Base-by-base conservation (phyloP, 306 rosid species). In the Cicer yamashitae region DNA sequence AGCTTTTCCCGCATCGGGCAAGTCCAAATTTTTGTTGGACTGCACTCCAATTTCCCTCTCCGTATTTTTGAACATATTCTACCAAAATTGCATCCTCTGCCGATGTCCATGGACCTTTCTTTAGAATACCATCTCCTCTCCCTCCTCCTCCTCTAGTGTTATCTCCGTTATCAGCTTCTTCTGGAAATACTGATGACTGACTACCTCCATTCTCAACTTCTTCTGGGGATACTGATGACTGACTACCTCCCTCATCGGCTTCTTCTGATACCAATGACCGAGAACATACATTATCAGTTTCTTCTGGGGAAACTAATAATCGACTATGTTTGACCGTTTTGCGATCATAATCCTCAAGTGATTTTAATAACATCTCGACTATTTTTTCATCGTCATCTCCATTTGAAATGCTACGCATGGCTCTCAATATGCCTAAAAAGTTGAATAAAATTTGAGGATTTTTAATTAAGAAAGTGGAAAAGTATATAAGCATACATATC, bases 81-180 rank as follows among this genome's bases (percentile, higher is more conserved):
- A 74, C 70, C 87, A 93, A 86, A 73, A 93, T 86, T 53, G 85
- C 85, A 88, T 93, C 98, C 85, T 93, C 98, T 60, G 60, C 81
- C 6, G 92, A 45, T 25, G 97, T 89, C 98, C 98, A 93, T 0
- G 96, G 89, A 17, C 98, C 98, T 91, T 91, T 93, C 86, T 91
- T 91, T 43, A 88, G 79, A 77, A 48, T n/a, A 66, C 48, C 41
- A 54, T 85, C 85, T 20, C 75, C 89, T 70, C 30, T 25, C 30
- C 64, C 85, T 18, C 78, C 87, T 67, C 51, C 43, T 54, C 82
- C 84, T 5, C 43, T 25, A 25, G 30, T 44, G 78, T 56, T 86
- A 73, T 60, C 91, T 63, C 78, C 88, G 39, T 40, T 79, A 66
- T 72, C 56, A 38, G 70, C 88, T 84, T 90, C 82, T 54, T 78